Evolutionary conservation across 306 rosid genomes (phyloP), one percentile per base, ranked within the genome.

Genomic region (Gastrolobium villosum): DNA sequence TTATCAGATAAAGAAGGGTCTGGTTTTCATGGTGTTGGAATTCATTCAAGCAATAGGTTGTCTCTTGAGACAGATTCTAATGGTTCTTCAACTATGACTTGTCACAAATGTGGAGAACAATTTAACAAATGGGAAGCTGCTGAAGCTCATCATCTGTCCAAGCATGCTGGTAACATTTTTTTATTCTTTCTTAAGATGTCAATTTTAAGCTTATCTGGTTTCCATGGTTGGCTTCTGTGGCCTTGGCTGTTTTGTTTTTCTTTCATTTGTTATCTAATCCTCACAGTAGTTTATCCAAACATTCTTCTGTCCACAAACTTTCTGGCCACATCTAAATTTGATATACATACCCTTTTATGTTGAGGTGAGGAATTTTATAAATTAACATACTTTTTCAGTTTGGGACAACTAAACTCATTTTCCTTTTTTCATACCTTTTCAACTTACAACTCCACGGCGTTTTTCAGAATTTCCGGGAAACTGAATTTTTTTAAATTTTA

Each of bases 31-130:
- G 81, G 65, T 49, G 72, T 9, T 39, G 91, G 92, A 80, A 40
- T 85, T 83, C 84, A 79, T 36, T 79, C 88, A 2, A 90, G 94
- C 82, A 83, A 46, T 39, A 87, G 96, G 79, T 44, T 85, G 41
- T 82, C 90, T 8, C 86, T 83, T 50, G 94, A 87, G 36, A 78
- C 79, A 6, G 90, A 86, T 48, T 60, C 89, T 6, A 86, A 81
- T 69, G 90, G 90, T 10, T 84, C 91, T 59, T 86, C 87, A 4
- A 41, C 84, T 6, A 75, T 88, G 53, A 89, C 89, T 79, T 94
- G 98, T 62, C 94, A 90, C 86, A 94, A 94, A 85, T 94, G 98
- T 79, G 97, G 98, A 37, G 98, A 92, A 78, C 91, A 92, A 49
- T 90, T 94, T 26, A 77, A 40, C 85, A 92, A 90, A 81, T 92